Percentiles rank a stretch among this genome's conserved stretches.
These are phyloP conservation scores for Solanum virginianum DNA, from an alignment of 257 asterid genomes.

Conservation along the genomic window DNA sequence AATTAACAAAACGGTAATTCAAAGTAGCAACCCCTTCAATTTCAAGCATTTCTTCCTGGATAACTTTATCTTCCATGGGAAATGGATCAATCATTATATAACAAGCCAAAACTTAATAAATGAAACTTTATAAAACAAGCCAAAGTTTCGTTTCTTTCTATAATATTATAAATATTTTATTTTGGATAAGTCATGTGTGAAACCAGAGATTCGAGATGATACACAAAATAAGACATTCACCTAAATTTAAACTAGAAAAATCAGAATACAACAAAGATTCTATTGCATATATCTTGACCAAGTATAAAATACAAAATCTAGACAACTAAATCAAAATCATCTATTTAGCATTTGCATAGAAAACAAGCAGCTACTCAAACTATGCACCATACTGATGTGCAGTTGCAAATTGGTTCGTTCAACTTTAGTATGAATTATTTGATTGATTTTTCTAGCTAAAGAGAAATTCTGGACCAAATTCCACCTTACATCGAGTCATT, in stretches of 20 bases:
- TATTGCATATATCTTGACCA: background rate
- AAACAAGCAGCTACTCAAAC: background rate
- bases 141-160: background rate
- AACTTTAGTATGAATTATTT: background rate
- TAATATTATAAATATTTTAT: background rate
- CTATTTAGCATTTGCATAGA: background rate
- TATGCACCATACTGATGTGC: background rate
- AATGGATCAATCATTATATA: background rate
- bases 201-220: background rate
- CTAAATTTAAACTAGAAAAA: background rate
- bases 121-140: background rate
- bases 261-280: background rate
- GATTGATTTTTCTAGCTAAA: background rate
- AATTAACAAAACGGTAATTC: background rate
- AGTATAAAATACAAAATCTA: background rate
- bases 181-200: background rate
- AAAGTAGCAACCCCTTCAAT: background rate
- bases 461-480: background rate
- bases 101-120: background rate
- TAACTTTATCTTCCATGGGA: background rate
- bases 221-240: background rate
- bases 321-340: background rate
- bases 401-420: background rate
- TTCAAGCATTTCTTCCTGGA: background rate
- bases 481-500: background rate